Evolutionary conservation across 78 protist genomes (phyloP), one percentile per base, ranked within the genome.

Genomic region (Guillardia theta): DNA sequence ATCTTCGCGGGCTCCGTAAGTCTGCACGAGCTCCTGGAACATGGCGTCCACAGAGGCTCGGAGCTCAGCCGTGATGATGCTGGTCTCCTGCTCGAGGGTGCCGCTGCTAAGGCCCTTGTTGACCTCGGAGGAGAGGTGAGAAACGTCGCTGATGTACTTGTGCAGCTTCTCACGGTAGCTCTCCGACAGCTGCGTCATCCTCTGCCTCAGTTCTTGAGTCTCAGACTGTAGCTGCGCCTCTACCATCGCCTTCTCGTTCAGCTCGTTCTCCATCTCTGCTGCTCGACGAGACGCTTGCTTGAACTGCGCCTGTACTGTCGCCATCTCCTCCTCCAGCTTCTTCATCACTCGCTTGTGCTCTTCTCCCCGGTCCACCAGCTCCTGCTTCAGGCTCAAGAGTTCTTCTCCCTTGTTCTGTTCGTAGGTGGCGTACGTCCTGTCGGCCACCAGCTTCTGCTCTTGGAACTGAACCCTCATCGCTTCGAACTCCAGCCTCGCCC

Each of bases 371-470:
- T 70, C 83, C 8, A 43, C 33, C 6, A 70, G 83, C 41, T 70
- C 83, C 46, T 24, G 45, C 45, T 43, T 36, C 83, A 70, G 41
- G 4, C 36, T 24, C 83, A 70, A 43, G 10, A 70, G 46, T 43
- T 70, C 83, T 24, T 70, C 45, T 24, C 83, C 83, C 83, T 70
- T 70, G 36, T 24, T 43, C 41, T 70, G 83, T 43, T 70, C 83
- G 83, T 36, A 33, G 27, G 22, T 43, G 27, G 83, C 36, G 83
- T 58, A 58, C 70, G 21, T 58, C 70, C 70, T 58, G 45, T 70
- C 83, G 83, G 46, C 83, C 83, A 70, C 36, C 36, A 70, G 83
- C 83, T 70, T 70, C 83, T 70, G 45, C 83, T 70, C 83, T 43
- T 70, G 33, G 83, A 33, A 33, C 83, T 70, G 83, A 6, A 70